phyloP scores from a whole-genome alignment of 169 alveolate species.

The Cytauxzoon felis region DNA sequence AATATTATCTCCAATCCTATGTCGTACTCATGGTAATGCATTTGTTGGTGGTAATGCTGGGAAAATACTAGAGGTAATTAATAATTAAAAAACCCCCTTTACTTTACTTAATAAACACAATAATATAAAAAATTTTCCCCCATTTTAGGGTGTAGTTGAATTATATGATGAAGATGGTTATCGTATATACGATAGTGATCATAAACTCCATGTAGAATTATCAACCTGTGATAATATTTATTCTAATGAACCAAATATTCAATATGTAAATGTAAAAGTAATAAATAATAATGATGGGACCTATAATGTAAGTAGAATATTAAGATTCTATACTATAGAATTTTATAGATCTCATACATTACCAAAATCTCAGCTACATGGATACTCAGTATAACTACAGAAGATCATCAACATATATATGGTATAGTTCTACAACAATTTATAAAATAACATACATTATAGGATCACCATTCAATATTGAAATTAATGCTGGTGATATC shows the following conservation, averaged over 20 bases:
- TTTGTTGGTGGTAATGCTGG: constrained; percentile 60
- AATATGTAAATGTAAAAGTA: constrained; percentile 15
- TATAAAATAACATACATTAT: not conserved
- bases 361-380: constrained; percentile 39
- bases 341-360: constrained; percentile 26
- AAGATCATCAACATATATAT: constrained; percentile 20
- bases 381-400: constrained; percentile 10
- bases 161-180: constrained; percentile 32
- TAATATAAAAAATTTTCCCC: too few species aligned
- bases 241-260: not conserved
- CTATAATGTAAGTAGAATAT: constrained; percentile 6
- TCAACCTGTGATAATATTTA: not conserved
- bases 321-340: not conserved
- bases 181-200: not conserved
- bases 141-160: constrained; percentile 52
- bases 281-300: not conserved
- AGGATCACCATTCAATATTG: constrained; percentile 59
- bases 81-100: not conserved
- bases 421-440: constrained; percentile 1
- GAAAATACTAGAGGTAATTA: constrained; percentile 24
- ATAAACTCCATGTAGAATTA: constrained; percentile 3
- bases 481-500: constrained; percentile 21
- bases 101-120: not conserved
- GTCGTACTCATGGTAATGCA: constrained; percentile 48
- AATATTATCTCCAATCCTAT: too few species aligned